Evolutionary conservation across 805 yeast genomes (phyloP).

Genomic region (Kodamaea kaohsiungensis): DNA sequence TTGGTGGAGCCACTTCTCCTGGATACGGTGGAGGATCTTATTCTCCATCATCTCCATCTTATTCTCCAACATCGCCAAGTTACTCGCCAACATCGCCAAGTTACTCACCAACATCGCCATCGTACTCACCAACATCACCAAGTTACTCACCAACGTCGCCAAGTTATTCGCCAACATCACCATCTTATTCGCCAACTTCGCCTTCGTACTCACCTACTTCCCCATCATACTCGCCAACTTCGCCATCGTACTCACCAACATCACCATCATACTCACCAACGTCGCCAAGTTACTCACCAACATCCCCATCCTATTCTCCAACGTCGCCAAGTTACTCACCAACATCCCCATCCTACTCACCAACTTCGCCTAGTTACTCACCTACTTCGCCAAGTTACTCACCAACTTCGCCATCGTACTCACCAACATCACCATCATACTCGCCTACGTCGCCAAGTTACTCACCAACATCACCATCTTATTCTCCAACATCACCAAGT

Average conservation of each 20-base stretch:
- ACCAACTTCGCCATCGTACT: slow-evolving; percentile 63
- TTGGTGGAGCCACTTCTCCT: slow-evolving; percentile 54
- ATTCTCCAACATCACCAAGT: slow-evolving; percentile 29
- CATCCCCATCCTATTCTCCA: slow-evolving; percentile 71
- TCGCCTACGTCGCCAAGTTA: slow-evolving; percentile 51
- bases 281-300: slow-evolving; percentile 62
- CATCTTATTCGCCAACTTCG: slow-evolving; percentile 72
- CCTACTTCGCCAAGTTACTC: slow-evolving; percentile 77
- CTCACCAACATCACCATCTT: slow-evolving; percentile 28
- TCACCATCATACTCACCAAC: slow-evolving; percentile 65
- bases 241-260: slow-evolving; percentile 75
- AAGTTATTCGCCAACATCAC: slow-evolving; percentile 75
- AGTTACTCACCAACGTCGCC: slow-evolving; percentile 70
- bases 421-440: slow-evolving; percentile 75
- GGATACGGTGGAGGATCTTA: slow-evolving; percentile 43
- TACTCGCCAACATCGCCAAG: slow-evolving; percentile 72
- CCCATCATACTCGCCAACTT: slow-evolving; percentile 64
- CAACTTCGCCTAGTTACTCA: slow-evolving; percentile 78
- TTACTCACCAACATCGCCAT: slow-evolving; percentile 66
- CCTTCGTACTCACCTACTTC: slow-evolving; percentile 41
- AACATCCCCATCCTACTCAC: slow-evolving; percentile 70
- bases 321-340: slow-evolving; percentile 82
- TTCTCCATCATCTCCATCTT: slow-evolving; percentile 62
- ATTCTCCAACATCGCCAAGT: slow-evolving; percentile 68
- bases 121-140: slow-evolving; percentile 60